Percentiles rank a stretch among this genome's conserved stretches.
Evolutionary conservation across 805 yeast species (phyloP).

Genomic region (Cyberlindnera meyerae): DNA sequence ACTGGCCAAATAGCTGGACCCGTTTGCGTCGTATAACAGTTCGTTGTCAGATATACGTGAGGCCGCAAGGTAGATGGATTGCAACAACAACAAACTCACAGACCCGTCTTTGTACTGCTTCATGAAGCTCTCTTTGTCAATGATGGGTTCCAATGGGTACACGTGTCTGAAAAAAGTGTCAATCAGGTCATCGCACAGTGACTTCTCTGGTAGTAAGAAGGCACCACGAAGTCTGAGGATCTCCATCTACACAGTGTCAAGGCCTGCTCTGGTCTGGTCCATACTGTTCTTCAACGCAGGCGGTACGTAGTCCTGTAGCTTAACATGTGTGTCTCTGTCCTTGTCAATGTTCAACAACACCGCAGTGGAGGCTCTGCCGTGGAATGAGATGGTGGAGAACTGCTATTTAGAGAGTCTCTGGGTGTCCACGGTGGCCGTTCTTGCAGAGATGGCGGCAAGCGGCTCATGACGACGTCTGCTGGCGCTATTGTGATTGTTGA

Average conservation of each 20-base stretch:
- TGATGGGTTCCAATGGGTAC: slow-evolving; percentile 66
- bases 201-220: slow-evolving; percentile 58
- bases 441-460: slow-evolving; percentile 29
- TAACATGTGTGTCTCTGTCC: slow-evolving; percentile 30
- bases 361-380: slow-evolving; percentile 51
- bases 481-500: too few relatives aligned
- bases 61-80: slow-evolving; percentile 66
- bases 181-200: slow-evolving; percentile 55
- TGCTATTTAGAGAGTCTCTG: slow-evolving; percentile 20
- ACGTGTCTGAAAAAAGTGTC: slow-evolving; percentile 56
- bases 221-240: slow-evolving; percentile 64
- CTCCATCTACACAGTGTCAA: slow-evolving; percentile 60
- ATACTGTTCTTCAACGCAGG: slow-evolving; percentile 20
- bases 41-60: slow-evolving; percentile 56
- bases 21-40: slow-evolving; percentile 40
- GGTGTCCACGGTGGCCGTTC: slow-evolving; percentile 27
- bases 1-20: slow-evolving; percentile 45
- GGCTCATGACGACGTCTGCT: slow-evolving; percentile 31
- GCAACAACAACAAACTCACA: slow-evolving; percentile 60
- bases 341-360: slow-evolving; percentile 15
- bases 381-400: slow-evolving; percentile 34
- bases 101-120: slow-evolving; percentile 46
- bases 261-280: slow-evolving; percentile 24
- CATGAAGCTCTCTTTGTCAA: slow-evolving; percentile 61
- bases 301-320: slow-evolving; percentile 24